These are phyloP conservation scores for Colletotrichum eremochloae DNA, from an alignment of 2,329 filamentous ascomycete genomes.

Conservation along the genomic window DNA sequence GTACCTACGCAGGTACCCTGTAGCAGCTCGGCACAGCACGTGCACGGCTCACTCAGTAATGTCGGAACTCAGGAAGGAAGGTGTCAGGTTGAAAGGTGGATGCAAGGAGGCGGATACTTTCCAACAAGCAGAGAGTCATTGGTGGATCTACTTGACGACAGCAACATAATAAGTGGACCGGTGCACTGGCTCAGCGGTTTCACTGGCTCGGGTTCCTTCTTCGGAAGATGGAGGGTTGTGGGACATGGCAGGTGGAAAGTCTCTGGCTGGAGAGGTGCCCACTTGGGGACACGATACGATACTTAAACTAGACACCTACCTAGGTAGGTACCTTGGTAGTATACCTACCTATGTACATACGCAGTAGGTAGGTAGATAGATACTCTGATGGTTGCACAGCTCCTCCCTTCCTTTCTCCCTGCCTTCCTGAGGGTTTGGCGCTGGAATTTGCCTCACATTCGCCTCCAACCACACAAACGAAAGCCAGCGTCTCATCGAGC, in stretches of 20 bases:
- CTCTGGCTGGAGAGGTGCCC: not conserved
- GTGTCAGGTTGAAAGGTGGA: constrained; percentile 12
- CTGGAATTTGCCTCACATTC: not conserved
- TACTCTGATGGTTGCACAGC: not conserved
- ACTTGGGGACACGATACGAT: not conserved
- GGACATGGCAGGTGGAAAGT: not conserved
- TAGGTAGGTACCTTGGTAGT: too few species aligned
- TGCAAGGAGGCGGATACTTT: not conserved
- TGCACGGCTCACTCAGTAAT: not conserved
- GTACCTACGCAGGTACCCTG: not conserved
- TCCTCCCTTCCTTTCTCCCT: not conserved
- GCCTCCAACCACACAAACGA: not conserved
- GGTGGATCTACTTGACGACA: constrained; percentile 17
- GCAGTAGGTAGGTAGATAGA: too few species aligned
- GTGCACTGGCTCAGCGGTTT: constrained; percentile 20
- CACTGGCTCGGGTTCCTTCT: constrained; percentile 36
- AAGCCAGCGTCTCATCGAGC: not conserved
- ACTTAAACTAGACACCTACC: too few species aligned
- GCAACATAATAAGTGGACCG: not conserved
- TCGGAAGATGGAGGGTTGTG: not conserved
- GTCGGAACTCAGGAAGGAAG: not conserved
- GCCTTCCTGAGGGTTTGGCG: not conserved
- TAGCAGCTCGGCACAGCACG: not conserved
- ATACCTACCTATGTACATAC: not conserved
- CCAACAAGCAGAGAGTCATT: constrained; percentile 15